Conservation (phyloP, 768 basidiomycete genomes). For the Wakefieldia striispora region DNA sequence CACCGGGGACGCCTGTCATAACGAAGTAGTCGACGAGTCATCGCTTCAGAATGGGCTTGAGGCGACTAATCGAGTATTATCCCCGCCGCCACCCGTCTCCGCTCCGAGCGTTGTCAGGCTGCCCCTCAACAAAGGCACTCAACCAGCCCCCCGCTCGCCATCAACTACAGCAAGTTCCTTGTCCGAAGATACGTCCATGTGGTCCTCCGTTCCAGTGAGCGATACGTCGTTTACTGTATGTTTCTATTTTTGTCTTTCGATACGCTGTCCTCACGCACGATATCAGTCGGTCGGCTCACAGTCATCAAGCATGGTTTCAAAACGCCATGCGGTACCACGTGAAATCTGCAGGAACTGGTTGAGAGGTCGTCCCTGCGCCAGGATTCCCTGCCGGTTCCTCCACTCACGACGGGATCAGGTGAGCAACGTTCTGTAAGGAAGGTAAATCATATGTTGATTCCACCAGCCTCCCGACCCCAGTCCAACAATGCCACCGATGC, state of each 20-base stretch:
- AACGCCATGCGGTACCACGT: accelerated
- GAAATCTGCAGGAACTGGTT: conserved; percentile 8
- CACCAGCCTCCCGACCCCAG: neutral
- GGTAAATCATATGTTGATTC: neutral
- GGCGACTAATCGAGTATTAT: neutral
- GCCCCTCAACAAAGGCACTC: neutral
- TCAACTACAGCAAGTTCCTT: conserved; percentile 4
- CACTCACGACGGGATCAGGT: conserved; percentile 14
- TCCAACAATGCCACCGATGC: neutral
- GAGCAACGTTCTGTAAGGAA: neutral
- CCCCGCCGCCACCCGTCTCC: conserved; percentile 5
- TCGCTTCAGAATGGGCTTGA: conserved; percentile 8
- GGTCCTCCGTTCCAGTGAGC: conserved; percentile 9
- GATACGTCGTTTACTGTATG: conserved; percentile 24
- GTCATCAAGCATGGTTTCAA: neutral
- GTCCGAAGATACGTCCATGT: conserved; percentile 18
- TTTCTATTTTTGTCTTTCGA: neutral
- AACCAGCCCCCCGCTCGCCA: conserved; percentile 12
- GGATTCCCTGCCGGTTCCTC: neutral
- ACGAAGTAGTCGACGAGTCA: neutral
- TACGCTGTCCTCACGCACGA: neutral
- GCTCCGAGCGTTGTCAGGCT: conserved; percentile 8
- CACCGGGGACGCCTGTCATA: neutral
- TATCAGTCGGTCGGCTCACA: conserved; percentile 19
- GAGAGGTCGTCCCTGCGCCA: neutral